Evolutionary conservation across 306 rosid species (phyloP).

Genomic region (Vigna trinervia): DNA sequence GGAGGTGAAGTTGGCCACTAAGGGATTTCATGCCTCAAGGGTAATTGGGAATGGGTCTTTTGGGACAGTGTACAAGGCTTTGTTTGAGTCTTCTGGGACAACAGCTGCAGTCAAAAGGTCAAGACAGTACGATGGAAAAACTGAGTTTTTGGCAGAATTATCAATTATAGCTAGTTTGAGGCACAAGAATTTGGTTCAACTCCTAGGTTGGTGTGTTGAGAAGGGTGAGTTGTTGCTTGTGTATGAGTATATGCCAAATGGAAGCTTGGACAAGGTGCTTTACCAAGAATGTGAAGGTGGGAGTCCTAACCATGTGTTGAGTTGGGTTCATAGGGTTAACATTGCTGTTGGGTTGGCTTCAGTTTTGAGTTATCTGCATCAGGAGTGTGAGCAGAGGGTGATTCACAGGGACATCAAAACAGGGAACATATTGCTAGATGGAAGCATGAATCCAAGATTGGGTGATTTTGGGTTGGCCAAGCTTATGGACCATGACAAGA

Average conservation of each 20-base stretch:
- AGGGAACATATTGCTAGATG: slow-evolving; percentile 68
- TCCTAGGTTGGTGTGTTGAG: slow-evolving; percentile 89
- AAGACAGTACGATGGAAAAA: slow-evolving; percentile 42
- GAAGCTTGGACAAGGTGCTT: slow-evolving; percentile 48
- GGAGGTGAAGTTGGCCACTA: slow-evolving; percentile 68
- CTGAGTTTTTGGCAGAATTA: slow-evolving; percentile 46
- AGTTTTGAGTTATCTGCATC: slow-evolving; percentile 63
- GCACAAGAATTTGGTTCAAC: slow-evolving; percentile 84
- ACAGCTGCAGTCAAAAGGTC: slow-evolving; percentile 56
- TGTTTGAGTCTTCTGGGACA: slow-evolving; percentile 54
- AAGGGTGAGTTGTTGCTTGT: slow-evolving; percentile 77
- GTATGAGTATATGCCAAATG: slow-evolving; percentile 62
- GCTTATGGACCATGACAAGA: slow-evolving; percentile 85
- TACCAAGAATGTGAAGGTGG: slow-evolving; percentile 35
- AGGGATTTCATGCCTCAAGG: slow-evolving; percentile 77
- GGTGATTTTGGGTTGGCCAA: slow-evolving; percentile 87
- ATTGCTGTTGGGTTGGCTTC: slow-evolving; percentile 49
- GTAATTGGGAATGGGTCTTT: slow-evolving; percentile 82
- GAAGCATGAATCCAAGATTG: slow-evolving; percentile 58
- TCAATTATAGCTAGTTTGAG: slow-evolving; percentile 71
- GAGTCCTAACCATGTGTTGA: slow-evolving; percentile 22
- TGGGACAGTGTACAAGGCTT: slow-evolving; percentile 85
- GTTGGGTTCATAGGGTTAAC: slow-evolving; percentile 45
- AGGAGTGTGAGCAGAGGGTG: slow-evolving; percentile 83
- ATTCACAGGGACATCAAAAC: slow-evolving; percentile 80